These are phyloP conservation scores for Paramecium caudatum DNA, from an alignment of 73 alveolate genomes.

Conservation along the genomic window DNA sequence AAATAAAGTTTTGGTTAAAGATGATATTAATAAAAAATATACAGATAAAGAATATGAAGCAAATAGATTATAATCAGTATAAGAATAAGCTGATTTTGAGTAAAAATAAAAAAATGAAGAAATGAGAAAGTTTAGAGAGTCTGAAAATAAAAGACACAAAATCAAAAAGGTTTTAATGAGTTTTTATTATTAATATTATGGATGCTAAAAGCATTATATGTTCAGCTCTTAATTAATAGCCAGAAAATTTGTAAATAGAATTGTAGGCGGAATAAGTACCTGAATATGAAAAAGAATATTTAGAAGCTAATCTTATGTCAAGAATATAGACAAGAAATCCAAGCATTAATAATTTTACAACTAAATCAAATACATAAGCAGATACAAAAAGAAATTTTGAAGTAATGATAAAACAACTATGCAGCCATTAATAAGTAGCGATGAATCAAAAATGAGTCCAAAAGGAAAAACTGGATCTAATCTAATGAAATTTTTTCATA, in stretches of 20 bases:
- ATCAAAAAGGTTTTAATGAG: no score
- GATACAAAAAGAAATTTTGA: not conserved
- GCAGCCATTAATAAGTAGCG: not conserved
- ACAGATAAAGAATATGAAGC: no score
- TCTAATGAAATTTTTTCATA: constrained; percentile 5
- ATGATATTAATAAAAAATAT: no score
- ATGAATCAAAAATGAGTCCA: not conserved
- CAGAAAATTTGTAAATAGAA: constrained; percentile 10
- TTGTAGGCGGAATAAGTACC: not conserved
- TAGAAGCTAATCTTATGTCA: not conserved
- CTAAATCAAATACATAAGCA: not conserved
- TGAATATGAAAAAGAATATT: constrained; percentile 53
- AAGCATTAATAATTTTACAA: not conserved
- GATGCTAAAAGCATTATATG: no score
- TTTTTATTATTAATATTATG: no score
- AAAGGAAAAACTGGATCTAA: not conserved
- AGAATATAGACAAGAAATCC: not conserved
- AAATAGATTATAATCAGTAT: no score
- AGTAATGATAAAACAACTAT: not conserved
- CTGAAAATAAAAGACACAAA: no score
- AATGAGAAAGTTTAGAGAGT: no score
- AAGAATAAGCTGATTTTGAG: no score
- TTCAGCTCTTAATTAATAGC: not conserved
- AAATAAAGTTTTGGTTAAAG: no score
- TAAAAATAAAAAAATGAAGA: no score